phyloP scores from a whole-genome alignment of 257 asterid genomes.

The Cruciata laevipes region DNA sequence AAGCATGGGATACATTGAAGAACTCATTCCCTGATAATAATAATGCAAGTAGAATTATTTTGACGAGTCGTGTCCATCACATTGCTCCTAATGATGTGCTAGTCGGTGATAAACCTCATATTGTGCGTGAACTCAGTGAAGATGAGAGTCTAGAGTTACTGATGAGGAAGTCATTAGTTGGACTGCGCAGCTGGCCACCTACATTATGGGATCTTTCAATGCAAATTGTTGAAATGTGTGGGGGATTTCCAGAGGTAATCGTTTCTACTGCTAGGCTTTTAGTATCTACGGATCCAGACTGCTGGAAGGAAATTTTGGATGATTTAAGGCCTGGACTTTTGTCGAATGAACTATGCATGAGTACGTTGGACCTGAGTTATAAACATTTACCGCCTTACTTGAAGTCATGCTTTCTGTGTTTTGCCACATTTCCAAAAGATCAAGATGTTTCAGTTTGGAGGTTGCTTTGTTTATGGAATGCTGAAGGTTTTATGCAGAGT shows the following conservation, averaged over 20 bases:
- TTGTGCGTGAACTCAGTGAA: not conserved
- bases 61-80: not conserved
- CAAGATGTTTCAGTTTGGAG: constrained; percentile 6
- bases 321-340: not conserved
- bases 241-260: constrained; percentile 8
- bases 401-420: constrained; percentile 13
- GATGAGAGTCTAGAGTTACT: not conserved
- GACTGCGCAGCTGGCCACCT: not conserved
- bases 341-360: not conserved
- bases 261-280: constrained; percentile 7
- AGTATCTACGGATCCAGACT: not conserved
- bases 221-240: constrained; percentile 1
- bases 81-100: not conserved
- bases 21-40: not conserved
- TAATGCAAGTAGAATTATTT: constrained; percentile 8
- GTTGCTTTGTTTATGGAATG: constrained; percentile 9
- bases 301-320: not conserved
- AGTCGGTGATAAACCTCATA: not conserved
- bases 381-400: constrained; percentile 3
- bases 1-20: not conserved
- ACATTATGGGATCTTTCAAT: not conserved
- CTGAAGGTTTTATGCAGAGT: constrained; percentile 4
- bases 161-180: not conserved
- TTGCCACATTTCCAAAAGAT: constrained; percentile 5
- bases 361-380: constrained; percentile 2